phyloP scores from a whole-genome alignment of 495 filamentous ascomycete species.

The Penicillium subrubescens region DNA sequence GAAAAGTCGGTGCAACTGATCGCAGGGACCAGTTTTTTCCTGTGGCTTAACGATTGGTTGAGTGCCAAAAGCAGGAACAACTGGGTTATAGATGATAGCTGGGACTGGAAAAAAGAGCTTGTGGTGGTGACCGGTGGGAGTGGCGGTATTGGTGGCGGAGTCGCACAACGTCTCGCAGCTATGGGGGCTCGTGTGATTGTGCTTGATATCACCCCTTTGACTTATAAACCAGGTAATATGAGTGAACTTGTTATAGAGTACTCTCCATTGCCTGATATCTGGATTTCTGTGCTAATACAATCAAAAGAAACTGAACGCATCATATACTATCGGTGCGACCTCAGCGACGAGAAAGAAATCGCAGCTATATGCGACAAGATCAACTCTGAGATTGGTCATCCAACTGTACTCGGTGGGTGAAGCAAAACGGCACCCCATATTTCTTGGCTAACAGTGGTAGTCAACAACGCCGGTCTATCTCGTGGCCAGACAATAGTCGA shows the following conservation, averaged over 20 bases:
- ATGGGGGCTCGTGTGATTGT: conserved; percentile 57
- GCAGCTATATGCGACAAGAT: conserved; percentile 62
- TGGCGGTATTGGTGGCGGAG: conserved; percentile 59
- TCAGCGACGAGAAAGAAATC: conserved; percentile 65
- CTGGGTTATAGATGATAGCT: conserved; percentile 50
- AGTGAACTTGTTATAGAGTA: conserved; percentile 18
- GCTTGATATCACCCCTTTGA: conserved; percentile 61
- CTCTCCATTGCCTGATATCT: no score
- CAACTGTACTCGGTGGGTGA: conserved; percentile 17
- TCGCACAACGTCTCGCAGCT: conserved; percentile 58
- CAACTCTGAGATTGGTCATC: conserved; percentile 53
- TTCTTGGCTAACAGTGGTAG: conserved; percentile 38
- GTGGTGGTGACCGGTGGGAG: conserved; percentile 65
- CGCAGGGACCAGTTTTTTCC: conserved; percentile 5
- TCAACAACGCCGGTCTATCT: conserved; percentile 80
- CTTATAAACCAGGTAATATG: conserved; percentile 51
- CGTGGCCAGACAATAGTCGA: conserved; percentile 66
- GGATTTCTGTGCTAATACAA: not conserved
- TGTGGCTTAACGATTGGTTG: conserved; percentile 22
- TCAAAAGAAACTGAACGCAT: not conserved
- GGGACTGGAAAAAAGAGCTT: conserved; percentile 64
- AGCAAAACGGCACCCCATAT: not conserved
- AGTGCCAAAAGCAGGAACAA: conserved; percentile 47
- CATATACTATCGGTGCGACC: conserved; percentile 56
- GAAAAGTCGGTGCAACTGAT: not conserved